phyloP scores from a whole-genome alignment of 768 basidiomycete species.

The Mycena latifolia region DNA sequence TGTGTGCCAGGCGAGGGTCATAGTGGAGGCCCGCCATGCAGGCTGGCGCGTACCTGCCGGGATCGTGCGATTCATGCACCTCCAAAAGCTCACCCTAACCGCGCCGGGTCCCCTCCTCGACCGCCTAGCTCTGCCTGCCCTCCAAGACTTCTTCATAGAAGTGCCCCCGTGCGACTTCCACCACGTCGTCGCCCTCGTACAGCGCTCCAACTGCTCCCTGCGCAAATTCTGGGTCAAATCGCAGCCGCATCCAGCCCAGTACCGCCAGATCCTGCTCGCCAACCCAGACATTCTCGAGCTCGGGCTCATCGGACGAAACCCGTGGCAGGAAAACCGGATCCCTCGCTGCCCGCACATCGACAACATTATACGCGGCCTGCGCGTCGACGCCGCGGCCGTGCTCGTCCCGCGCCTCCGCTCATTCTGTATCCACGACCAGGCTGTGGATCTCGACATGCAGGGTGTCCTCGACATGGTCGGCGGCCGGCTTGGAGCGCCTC shows the following conservation, averaged over 20 bases:
- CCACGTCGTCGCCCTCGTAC: constrained; percentile 7
- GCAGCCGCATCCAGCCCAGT: background rate
- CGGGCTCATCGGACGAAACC: too few relatives aligned
- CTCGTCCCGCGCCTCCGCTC: too few relatives aligned
- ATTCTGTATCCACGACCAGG: too few relatives aligned
- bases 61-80: constrained; percentile 8
- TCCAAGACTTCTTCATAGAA: constrained; percentile 14
- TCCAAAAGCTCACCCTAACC: constrained; percentile 9
- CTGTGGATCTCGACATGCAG: too few relatives aligned
- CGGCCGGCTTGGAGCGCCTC: too few relatives aligned
- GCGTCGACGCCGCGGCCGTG: too few relatives aligned
- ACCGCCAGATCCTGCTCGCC: background rate
- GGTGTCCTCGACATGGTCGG: too few relatives aligned
- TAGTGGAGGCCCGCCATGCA: background rate
- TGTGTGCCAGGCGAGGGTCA: constrained; percentile 4
- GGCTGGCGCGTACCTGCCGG: constrained; percentile 7
- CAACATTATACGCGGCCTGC: too few relatives aligned
- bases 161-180: background rate
- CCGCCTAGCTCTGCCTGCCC: constrained; percentile 3
- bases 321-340: too few relatives aligned
- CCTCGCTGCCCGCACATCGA: too few relatives aligned
- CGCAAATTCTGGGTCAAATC: constrained; percentile 20
- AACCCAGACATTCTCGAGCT: too few relatives aligned
- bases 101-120: constrained; percentile 15
- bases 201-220: constrained; percentile 6